Conservation (phyloP, 2,329 filamentous ascomycete genomes). For the Colletotrichum salicis region DNA sequence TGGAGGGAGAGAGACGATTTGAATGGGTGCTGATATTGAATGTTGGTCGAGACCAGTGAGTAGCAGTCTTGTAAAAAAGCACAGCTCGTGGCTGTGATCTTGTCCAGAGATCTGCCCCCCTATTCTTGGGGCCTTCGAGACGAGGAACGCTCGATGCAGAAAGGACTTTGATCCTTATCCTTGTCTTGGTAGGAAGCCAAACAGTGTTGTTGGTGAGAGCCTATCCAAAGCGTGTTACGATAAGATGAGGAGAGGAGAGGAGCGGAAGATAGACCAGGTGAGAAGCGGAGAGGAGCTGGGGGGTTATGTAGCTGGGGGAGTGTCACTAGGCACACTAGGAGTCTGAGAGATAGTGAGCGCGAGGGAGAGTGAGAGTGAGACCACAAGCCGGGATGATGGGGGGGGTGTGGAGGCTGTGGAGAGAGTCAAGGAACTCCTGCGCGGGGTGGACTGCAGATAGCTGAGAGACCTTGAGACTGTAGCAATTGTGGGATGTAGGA, state of each 20-base stretch:
- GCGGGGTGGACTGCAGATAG: constrained; percentile 25
- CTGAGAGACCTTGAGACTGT: constrained; percentile 10
- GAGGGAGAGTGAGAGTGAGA: constrained; percentile 33
- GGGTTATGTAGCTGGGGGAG: constrained; percentile 30
- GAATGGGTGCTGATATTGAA: constrained; percentile 15
- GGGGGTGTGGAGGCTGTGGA: constrained; percentile 16
- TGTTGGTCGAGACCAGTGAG: constrained; percentile 27
- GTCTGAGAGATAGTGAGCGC: not conserved
- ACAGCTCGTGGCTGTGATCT: constrained; percentile 29
- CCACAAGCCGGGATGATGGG: constrained; percentile 16
- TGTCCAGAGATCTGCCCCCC: constrained; percentile 38
- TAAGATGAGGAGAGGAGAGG: constrained; percentile 14
- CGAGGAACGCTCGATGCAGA: constrained; percentile 29
- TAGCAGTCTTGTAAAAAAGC: constrained; percentile 37
- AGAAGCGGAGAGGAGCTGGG: constrained; percentile 24
- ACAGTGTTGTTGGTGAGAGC: constrained; percentile 20
- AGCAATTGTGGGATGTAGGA: constrained; percentile 7
- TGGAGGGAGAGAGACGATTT: not conserved
- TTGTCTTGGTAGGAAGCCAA: constrained; percentile 29
- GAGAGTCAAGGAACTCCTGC: constrained; percentile 15
- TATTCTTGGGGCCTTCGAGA: constrained; percentile 32
- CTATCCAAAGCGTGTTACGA: constrained; percentile 31
- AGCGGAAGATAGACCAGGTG: not conserved
- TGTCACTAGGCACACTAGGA: constrained; percentile 13
- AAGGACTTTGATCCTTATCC: constrained; percentile 27